phyloP scores from a whole-genome alignment of 129 eudicot species.

The Pittosporum tobira region DNA sequence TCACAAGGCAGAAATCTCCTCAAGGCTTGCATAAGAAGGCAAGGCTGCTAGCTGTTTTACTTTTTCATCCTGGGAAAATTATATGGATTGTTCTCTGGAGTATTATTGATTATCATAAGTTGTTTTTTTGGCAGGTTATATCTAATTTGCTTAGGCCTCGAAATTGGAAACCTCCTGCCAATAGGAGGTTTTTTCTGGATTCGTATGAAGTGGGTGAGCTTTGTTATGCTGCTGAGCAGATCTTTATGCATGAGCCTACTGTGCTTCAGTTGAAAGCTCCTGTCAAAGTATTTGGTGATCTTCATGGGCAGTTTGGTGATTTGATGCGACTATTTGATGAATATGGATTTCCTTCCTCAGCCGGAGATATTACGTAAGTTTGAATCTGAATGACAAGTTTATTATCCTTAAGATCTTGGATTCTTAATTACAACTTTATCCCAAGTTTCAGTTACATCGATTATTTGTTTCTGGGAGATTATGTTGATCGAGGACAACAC shows the following conservation, averaged over 20 bases:
- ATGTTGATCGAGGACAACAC: slow-evolving; percentile 99
- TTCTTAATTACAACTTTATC: slow-evolving; percentile 12
- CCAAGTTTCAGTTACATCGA: slow-evolving; percentile 68
- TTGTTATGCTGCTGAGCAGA: slow-evolving; percentile 95
- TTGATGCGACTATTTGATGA: slow-evolving; percentile 93
- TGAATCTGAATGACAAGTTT: background rate
- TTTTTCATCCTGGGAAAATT: background rate
- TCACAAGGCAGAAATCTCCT: slow-evolving; percentile 78
- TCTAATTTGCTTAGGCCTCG: slow-evolving; percentile 86
- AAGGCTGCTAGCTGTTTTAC: slow-evolving; percentile 11
- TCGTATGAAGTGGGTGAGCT: slow-evolving; percentile 98
- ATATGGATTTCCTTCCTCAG: slow-evolving; percentile 96
- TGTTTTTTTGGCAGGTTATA: slow-evolving; percentile 51
- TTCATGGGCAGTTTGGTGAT: slow-evolving; percentile 99
- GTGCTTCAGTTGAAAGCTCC: slow-evolving; percentile 99
- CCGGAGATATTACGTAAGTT: slow-evolving; percentile 93
- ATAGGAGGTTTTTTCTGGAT: slow-evolving; percentile 90
- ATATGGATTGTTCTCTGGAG: background rate
- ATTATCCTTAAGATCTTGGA: background rate
- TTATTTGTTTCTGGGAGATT: slow-evolving; percentile 91
- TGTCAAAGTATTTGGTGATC: slow-evolving; percentile 91
- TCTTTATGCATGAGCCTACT: slow-evolving; percentile 87
- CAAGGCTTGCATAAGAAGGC: slow-evolving; percentile 97
- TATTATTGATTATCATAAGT: background rate
- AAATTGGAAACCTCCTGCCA: slow-evolving; percentile 88